phyloP scores from a whole-genome alignment of 1,139 yeast species.

The Kodamaea derodonti region DNA sequence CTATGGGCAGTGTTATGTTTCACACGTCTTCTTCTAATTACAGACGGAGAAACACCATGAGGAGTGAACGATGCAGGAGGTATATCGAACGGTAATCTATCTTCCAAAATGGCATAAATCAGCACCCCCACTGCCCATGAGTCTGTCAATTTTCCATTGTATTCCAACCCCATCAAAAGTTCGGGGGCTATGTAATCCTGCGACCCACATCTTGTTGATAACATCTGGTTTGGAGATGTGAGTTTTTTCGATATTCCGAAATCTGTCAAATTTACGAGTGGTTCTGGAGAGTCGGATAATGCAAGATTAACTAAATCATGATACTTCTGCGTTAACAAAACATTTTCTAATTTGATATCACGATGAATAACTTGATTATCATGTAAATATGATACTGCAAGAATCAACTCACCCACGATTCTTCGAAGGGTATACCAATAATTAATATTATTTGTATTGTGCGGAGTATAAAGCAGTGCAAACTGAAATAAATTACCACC shows the following conservation, averaged over 20 bases:
- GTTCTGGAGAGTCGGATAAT: slow-evolving; percentile 13
- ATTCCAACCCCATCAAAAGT: slow-evolving; percentile 79
- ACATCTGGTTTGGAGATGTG: slow-evolving; percentile 52
- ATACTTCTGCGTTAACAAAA: slow-evolving; percentile 46
- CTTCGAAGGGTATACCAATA: slow-evolving; percentile 51
- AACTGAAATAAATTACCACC: slow-evolving; percentile 85
- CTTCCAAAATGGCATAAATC: slow-evolving; percentile 78
- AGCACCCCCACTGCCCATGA: slow-evolving; percentile 94
- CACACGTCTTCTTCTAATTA: slow-evolving; percentile 45
- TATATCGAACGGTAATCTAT: slow-evolving; percentile 82
- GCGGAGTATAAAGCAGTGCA: slow-evolving; percentile 28
- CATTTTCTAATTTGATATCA: slow-evolving; percentile 82
- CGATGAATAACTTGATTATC: slow-evolving; percentile 68
- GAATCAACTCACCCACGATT: slow-evolving; percentile 63
- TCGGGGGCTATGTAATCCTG: slow-evolving; percentile 97
- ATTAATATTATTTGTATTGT: slow-evolving; percentile 24
- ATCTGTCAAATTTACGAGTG: slow-evolving; percentile 71
- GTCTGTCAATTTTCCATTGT: slow-evolving; percentile 87
- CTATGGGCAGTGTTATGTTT: slow-evolving; percentile 75
- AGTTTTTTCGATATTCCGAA: slow-evolving; percentile 80
- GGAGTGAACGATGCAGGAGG: slow-evolving; percentile 40
- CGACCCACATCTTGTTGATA: slow-evolving; percentile 89
- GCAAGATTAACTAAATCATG: slow-evolving; percentile 21
- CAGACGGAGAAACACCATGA: slow-evolving; percentile 41
- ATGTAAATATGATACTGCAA: slow-evolving; percentile 76